Conservation (phyloP, 2,329 filamentous ascomycete genomes). For the Fusarium decemcellulare region DNA sequence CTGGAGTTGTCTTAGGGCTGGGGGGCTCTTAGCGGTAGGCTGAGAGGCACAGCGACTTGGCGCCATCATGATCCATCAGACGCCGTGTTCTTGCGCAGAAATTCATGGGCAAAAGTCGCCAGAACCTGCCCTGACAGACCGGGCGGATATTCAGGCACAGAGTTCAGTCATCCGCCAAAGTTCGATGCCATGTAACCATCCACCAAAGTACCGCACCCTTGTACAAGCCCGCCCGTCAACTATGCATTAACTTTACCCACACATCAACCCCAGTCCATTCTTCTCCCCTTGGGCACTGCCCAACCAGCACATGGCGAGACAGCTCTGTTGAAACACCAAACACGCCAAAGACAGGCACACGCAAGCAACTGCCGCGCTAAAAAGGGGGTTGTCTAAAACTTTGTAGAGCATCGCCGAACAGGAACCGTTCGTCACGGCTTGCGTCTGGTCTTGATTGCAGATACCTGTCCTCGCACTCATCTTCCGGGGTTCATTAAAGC, state of each 20-base stretch:
- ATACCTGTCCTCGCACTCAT: not conserved
- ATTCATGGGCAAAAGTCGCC: no score
- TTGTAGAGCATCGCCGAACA: constrained; percentile 7
- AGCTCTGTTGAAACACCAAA: constrained; percentile 21
- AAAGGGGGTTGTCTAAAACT: constrained; percentile 39
- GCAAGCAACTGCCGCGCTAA: not conserved
- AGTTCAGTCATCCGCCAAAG: not conserved
- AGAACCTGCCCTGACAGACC: no score
- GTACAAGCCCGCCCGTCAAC: constrained; percentile 16
- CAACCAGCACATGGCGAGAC: not conserved
- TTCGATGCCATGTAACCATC: constrained; percentile 19
- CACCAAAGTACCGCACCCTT: not conserved
- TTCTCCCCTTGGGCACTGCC: constrained; percentile 28
- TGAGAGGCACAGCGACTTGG: constrained; percentile 10
- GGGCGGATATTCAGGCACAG: not conserved
- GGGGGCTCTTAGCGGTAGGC: constrained; percentile 13
- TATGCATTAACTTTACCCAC: constrained; percentile 35
- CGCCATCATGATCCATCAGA: constrained; percentile 3
- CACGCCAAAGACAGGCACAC: constrained; percentile 6
- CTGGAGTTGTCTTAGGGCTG: constrained; percentile 29
- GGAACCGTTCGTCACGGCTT: constrained; percentile 1
- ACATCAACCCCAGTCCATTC: constrained; percentile 7
- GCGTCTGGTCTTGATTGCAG: constrained; percentile 22
- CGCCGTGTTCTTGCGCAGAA: no score
- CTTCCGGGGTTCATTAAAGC: not conserved